Conservation (phyloP, 306 rosid genomes). For the Cucurbita argyrosperma region DNA sequence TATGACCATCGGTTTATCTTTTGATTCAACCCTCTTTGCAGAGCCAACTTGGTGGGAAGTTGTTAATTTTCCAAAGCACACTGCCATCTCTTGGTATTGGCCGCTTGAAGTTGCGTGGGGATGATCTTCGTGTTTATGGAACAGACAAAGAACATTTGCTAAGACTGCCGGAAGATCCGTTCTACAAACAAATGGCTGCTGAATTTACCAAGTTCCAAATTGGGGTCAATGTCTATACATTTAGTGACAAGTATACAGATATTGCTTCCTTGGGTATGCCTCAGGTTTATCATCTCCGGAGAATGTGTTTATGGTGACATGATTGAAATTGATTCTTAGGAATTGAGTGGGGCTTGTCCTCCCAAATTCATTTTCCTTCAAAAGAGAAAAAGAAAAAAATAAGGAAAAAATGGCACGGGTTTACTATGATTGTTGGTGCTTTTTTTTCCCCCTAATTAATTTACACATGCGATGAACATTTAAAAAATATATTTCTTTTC, state of each 20-base stretch:
- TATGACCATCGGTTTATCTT: background rate
- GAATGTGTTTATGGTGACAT: background rate
- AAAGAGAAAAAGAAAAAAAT: background rate
- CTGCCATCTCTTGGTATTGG: constrained; percentile 96
- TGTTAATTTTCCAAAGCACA: constrained; percentile 86
- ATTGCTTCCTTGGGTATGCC: constrained; percentile 79
- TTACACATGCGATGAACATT: background rate
- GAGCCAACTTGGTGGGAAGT: constrained; percentile 93
- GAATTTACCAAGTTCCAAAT: constrained; percentile 91
- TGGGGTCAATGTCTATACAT: constrained; percentile 64
- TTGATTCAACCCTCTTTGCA: constrained; percentile 25
- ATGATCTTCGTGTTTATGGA: constrained; percentile 84
- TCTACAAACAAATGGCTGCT: constrained; percentile 99
- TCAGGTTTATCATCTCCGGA: background rate
- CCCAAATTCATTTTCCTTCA: background rate
- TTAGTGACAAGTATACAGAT: constrained; percentile 97
- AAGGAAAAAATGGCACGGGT: background rate
- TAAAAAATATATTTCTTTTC: background rate
- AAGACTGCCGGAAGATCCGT: constrained; percentile 91
- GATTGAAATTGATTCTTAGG: background rate
- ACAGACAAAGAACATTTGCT: constrained; percentile 80
- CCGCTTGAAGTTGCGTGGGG: constrained; percentile 92
- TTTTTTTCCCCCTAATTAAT: background rate
- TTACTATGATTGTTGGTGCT: background rate
- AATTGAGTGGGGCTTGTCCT: background rate